Evolutionary conservation across 2,329 filamentous ascomycete genomes (phyloP).

Genomic region (Phaeosphaeriaceae sp.): DNA sequence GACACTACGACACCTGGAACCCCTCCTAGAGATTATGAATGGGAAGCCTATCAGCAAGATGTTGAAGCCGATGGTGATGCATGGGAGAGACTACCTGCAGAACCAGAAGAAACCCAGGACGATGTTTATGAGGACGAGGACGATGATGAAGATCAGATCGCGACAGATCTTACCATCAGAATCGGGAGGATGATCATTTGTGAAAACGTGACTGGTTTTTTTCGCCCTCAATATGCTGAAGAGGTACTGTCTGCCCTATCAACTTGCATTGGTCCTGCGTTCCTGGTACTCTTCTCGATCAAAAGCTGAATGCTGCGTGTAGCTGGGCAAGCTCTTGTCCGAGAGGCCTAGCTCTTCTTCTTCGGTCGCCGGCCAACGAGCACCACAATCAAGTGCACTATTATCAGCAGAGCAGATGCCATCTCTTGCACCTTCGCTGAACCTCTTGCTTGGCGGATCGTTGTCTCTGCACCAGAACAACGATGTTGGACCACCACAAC

Average conservation of each 20-base stretch:
- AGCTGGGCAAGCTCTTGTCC: slow-evolving; percentile 48
- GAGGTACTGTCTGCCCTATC: slow-evolving; percentile 41
- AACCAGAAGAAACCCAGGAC: slow-evolving; percentile 46
- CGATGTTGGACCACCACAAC: slow-evolving; percentile 38
- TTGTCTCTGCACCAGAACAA: slow-evolving; percentile 34
- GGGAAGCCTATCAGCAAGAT: slow-evolving; percentile 49
- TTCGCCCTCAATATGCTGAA: slow-evolving; percentile 49
- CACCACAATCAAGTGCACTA: slow-evolving; percentile 43
- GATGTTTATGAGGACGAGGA: slow-evolving; percentile 49
- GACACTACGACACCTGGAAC: slow-evolving; percentile 46
- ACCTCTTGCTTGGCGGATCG: slow-evolving; percentile 41
- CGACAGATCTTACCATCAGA: slow-evolving; percentile 46
- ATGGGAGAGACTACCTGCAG: slow-evolving; percentile 45
- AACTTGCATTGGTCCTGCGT: slow-evolving; percentile 8
- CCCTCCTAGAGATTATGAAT: slow-evolving; percentile 48
- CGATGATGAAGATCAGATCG: slow-evolving; percentile 48
- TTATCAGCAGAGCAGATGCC: slow-evolving; percentile 48
- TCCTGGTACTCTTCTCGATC: slow-evolving; percentile 12
- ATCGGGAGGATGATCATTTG: slow-evolving; percentile 50
- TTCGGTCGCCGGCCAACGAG: slow-evolving; percentile 45
- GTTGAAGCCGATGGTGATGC: slow-evolving; percentile 46
- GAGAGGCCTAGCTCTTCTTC: slow-evolving; percentile 40
- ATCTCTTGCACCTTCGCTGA: slow-evolving; percentile 44
- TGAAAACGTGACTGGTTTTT: slow-evolving; percentile 48
- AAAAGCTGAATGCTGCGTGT: slow-evolving; percentile 34